Percentiles rank a stretch among this genome's conserved stretches.
phyloP scores from a whole-genome alignment of 192 early-diverging fungal genomes.

The Gryganskiella cystojenkinii region DNA sequence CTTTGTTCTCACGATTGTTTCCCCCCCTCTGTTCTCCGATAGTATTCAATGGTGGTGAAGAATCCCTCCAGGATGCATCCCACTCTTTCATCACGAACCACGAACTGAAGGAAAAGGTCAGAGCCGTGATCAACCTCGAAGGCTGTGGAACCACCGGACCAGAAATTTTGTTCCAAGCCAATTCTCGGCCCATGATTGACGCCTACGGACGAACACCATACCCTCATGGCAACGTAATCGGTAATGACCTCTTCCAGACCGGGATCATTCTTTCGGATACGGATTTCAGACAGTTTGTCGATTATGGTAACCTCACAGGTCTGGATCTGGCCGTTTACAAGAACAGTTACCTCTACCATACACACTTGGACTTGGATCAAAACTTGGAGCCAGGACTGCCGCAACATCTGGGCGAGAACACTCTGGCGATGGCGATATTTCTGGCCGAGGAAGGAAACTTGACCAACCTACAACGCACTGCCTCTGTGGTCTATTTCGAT shows the following conservation, averaged over 20 bases:
- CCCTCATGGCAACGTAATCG: conserved; percentile 75
- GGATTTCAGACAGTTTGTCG: conserved; percentile 80
- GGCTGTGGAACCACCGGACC: conserved; percentile 73
- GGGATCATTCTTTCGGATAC: conserved; percentile 78
- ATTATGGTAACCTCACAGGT: conserved; percentile 71
- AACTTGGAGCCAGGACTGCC: conserved; percentile 67
- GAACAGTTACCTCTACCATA: conserved; percentile 79
- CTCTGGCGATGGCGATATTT: conserved; percentile 61
- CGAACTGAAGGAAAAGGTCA: conserved; percentile 58
- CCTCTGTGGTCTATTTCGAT: conserved; percentile 70
- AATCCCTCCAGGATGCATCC: conserved; percentile 79
- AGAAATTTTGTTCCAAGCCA: conserved; percentile 84
- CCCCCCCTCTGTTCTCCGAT: background rate
- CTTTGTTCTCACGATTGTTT: background rate
- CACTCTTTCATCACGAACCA: conserved; percentile 77
- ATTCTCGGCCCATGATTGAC: conserved; percentile 71
- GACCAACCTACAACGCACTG: conserved; percentile 53
- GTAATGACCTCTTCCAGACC: conserved; percentile 66
- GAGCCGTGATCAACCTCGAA: conserved; percentile 81
- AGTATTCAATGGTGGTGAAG: conserved; percentile 69
- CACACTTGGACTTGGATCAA: conserved; percentile 69
- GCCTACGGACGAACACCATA: conserved; percentile 69
- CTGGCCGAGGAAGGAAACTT: conserved; percentile 61
- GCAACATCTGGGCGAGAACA: conserved; percentile 81
- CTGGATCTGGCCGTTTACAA: conserved; percentile 81